These are phyloP conservation scores for Paxillus involutus DNA, from an alignment of 768 basidiomycete species.

Conservation along the genomic window DNA sequence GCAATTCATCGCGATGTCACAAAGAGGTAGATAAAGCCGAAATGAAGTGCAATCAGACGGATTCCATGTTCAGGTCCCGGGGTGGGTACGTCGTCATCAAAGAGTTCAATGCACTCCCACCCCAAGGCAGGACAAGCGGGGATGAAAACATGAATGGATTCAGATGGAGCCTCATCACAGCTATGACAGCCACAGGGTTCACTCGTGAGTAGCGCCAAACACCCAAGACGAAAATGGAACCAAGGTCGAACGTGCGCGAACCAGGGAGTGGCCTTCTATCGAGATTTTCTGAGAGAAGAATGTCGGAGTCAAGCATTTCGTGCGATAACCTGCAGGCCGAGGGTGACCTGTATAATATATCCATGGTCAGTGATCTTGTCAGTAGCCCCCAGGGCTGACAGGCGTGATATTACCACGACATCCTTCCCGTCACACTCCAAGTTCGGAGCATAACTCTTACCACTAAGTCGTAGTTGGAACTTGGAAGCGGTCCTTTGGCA, in stretches of 20 bases:
- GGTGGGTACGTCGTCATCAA: background rate
- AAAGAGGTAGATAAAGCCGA: background rate
- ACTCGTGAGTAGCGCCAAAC: background rate
- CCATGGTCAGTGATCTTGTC: too few species aligned
- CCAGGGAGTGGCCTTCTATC: background rate
- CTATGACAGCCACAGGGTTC: background rate
- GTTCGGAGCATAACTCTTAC: too few species aligned
- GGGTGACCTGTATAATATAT: too few species aligned
- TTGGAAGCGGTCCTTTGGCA: conserved; percentile 25
- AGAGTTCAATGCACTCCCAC: background rate
- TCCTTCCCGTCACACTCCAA: too few species aligned
- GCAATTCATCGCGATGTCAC: background rate
- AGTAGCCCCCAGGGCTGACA: too few species aligned
- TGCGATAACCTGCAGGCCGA: too few species aligned
- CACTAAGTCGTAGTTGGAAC: background rate
- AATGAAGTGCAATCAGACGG: background rate
- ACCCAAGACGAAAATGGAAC: background rate
- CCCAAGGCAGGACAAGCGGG: background rate
- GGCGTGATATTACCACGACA: too few species aligned
- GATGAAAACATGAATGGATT: background rate
- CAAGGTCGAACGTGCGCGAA: background rate
- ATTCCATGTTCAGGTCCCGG: background rate
- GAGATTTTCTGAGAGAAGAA: background rate
- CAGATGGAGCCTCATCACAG: background rate
- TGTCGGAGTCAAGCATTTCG: background rate